Evolutionary conservation across 768 basidiomycete genomes (phyloP).

Genomic region (Obba rivulosa): DNA sequence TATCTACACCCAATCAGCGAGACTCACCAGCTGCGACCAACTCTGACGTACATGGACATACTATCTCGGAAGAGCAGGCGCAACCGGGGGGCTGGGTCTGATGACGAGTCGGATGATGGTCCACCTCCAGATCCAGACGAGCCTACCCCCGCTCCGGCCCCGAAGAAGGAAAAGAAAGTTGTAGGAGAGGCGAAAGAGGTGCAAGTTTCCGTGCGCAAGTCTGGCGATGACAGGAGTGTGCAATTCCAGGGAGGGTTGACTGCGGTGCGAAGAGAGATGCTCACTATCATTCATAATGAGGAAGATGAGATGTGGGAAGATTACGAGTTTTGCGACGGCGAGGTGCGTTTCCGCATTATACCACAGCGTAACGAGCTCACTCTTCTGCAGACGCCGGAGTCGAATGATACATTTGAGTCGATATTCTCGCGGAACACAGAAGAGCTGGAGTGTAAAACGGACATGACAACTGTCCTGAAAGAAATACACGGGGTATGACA

Average conservation of each 20-base stretch:
- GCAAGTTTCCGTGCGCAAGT: slow-evolving; percentile 68
- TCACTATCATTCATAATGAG: slow-evolving; percentile 65
- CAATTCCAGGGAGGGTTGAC: slow-evolving; percentile 63
- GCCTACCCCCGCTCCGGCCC: slow-evolving; percentile 35
- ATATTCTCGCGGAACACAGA: slow-evolving; percentile 54
- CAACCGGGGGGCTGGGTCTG: slow-evolving; percentile 40
- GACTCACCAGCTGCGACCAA: slow-evolving; percentile 79
- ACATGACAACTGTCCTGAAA: slow-evolving; percentile 21
- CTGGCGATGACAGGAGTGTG: slow-evolving; percentile 53
- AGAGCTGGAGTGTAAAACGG: slow-evolving; percentile 20
- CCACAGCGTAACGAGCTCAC: not conserved
- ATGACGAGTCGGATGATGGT: slow-evolving; percentile 73
- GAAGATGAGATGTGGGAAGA: slow-evolving; percentile 76
- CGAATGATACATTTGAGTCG: slow-evolving; percentile 51
- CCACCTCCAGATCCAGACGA: slow-evolving; percentile 81
- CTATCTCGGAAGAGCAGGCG: slow-evolving; percentile 59
- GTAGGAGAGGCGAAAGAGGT: slow-evolving; percentile 65
- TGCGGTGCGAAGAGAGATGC: slow-evolving; percentile 67
- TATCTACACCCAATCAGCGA: slow-evolving; percentile 76
- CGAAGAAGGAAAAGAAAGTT: slow-evolving; percentile 57
- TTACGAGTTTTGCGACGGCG: slow-evolving; percentile 58
- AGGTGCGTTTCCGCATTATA: slow-evolving; percentile 38
- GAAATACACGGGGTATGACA: slow-evolving; percentile 19
- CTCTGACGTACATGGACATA: slow-evolving; percentile 74
- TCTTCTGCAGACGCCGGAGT: slow-evolving; percentile 47